Conservation (phyloP, 2,329 filamentous ascomycete species). For the Pseudohalonectria lignicola region DNA sequence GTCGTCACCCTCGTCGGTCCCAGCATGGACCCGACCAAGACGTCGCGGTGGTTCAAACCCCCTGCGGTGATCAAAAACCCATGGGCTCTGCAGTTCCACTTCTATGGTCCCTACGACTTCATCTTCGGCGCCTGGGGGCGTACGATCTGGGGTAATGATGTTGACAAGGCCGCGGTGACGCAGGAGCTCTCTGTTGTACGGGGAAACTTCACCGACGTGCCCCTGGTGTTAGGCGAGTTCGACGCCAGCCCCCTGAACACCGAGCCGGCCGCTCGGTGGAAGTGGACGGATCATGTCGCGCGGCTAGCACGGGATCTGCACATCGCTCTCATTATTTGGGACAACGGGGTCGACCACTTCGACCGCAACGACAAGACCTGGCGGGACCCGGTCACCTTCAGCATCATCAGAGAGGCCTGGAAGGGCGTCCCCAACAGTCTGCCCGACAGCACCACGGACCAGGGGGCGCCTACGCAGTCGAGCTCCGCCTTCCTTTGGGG, state of each 20-base stretch:
- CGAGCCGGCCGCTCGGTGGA: conserved; percentile 45
- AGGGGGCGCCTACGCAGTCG: conserved; percentile 27
- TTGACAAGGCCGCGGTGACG: too few species aligned
- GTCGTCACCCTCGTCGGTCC: conserved; percentile 45
- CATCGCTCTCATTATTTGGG: conserved; percentile 43
- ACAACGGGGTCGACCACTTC: conserved; percentile 45
- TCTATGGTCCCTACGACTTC: too few species aligned
- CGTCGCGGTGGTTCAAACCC: conserved; percentile 41
- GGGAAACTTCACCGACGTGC: too few species aligned
- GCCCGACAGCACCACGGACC: conserved; percentile 39
- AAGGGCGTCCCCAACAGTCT: conserved; percentile 33
- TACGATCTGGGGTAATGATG: too few species aligned
- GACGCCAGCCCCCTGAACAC: conserved; percentile 36
- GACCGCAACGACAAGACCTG: conserved; percentile 35
- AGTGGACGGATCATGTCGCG: conserved; percentile 43
- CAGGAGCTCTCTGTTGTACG: too few species aligned
- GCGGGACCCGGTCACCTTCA: conserved; percentile 35
- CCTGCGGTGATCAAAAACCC: too few species aligned
- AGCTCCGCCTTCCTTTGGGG: conserved; percentile 46
- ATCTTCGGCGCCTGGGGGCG: too few species aligned
- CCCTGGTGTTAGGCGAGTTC: too few species aligned
- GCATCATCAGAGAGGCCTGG: conserved; percentile 33
- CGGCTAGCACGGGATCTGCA: conserved; percentile 35
- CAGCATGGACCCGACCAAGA: conserved; percentile 38
- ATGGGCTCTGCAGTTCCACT: too few species aligned